Evolutionary conservation across 2,329 filamentous ascomycete species (phyloP), one percentile per base, ranked within the genome.

Genomic region (Neofusicoccum sp.): DNA sequence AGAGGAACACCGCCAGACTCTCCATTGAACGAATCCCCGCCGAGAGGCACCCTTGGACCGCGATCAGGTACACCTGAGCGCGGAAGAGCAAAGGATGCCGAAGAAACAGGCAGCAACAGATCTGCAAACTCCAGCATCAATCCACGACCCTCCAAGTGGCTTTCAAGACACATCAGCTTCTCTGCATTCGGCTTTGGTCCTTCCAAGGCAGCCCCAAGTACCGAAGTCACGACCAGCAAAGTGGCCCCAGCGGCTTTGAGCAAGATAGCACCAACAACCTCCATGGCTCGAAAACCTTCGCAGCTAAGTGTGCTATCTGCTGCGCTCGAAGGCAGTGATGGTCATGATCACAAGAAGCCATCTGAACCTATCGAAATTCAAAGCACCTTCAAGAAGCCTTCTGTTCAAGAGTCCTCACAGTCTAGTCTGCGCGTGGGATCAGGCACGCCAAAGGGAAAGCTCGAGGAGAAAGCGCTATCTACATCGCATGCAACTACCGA

Each of bases 281-380:
- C 70, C 1, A 44, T 74, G 20, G 62, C 66, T 14, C 63, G 65
- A 7, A 71, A 71, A 30, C 63, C 67, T 6, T 74, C 72, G 1
- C 66, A 71, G 38, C 66, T 68, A 41, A 73, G 70, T 61, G 59
- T 48, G 0, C 41, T 61, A 2, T 61, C 59, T 26, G 51, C 49
- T n/a, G 41, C 59, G 9, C 45, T 57, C 2, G 36, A 41, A n/a
- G 48, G 48, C 2, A 60, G 41, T 20, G 51, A 56, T 31, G 49
- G 33, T 12, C 67, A 65, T 24, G 66, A 70, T 5, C 57, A 63
- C 1, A 71, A 73, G 56, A 73, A 68, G 58, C 68, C 71, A 9
- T 75, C 75, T 6, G 66, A 75, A 28, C 75, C 75, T 6, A 76
- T 76, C 60, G 68, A 71, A 3, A 76, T 76, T 28, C 68, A 70